These are phyloP conservation scores for Ophiostoma tasmaniense DNA, from an alignment of 2,329 filamentous ascomycete species.

Conservation along the genomic window DNA sequence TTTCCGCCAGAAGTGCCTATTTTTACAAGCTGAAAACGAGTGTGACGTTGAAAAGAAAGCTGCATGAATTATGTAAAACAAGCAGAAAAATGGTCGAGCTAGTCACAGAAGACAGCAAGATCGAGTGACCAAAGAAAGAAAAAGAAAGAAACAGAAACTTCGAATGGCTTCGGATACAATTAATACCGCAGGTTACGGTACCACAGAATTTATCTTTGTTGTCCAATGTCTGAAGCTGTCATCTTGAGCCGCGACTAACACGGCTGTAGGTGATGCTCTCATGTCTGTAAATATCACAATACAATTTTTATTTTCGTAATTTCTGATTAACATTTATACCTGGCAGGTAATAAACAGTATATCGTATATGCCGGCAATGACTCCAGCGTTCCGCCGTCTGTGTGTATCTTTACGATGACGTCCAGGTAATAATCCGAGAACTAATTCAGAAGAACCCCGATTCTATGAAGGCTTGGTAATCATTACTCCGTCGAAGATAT, in stretches of 20 bases:
- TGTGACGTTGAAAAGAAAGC: background rate
- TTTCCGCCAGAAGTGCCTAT: background rate
- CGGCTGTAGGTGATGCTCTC: background rate
- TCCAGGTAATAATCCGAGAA: background rate
- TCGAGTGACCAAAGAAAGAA: background rate
- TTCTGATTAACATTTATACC: background rate
- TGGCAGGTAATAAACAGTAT: background rate
- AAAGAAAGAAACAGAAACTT: background rate
- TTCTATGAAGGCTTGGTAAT: background rate
- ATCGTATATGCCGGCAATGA: background rate
- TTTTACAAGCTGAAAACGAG: constrained; percentile 5
- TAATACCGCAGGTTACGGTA: background rate
- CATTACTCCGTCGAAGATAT: background rate
- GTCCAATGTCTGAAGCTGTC: background rate
- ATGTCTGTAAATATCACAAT: background rate
- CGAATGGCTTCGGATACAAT: background rate
- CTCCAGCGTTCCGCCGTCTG: background rate
- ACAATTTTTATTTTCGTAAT: background rate
- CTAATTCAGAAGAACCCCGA: background rate
- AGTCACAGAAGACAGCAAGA: background rate
- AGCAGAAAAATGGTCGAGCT: background rate
- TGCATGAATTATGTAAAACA: constrained; percentile 1
- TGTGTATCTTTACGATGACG: background rate
- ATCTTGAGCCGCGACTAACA: no score
- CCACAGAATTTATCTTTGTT: no score